phyloP scores from a whole-genome alignment of 768 basidiomycete species.

The Hydnomerulius pinastri region DNA sequence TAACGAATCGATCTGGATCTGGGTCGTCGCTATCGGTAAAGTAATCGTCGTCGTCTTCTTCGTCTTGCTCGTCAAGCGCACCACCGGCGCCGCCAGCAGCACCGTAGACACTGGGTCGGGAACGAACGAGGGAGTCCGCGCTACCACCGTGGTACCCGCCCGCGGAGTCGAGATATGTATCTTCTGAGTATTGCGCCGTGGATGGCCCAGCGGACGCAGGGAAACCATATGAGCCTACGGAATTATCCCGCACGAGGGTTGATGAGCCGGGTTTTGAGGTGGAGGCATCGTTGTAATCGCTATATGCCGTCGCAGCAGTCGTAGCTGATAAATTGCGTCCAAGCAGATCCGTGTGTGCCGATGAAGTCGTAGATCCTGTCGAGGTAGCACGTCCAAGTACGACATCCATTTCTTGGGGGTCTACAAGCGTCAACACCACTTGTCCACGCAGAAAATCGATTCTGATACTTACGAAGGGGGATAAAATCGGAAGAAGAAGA shows the following conservation, averaged over 20 bases:
- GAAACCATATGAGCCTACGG: slow-evolving; percentile 18
- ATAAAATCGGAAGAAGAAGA: slow-evolving; percentile 22
- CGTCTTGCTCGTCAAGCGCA: slow-evolving; percentile 25
- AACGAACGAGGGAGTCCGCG: slow-evolving; percentile 27
- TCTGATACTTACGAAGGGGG: slow-evolving; percentile 21
- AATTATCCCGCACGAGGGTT: slow-evolving; percentile 12
- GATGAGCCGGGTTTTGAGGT: slow-evolving; percentile 17
- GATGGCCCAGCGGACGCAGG: slow-evolving; percentile 27
- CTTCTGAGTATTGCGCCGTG: slow-evolving; percentile 17
- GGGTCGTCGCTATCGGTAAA: slow-evolving; percentile 58
- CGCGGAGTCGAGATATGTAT: slow-evolving; percentile 15
- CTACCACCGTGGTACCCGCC: slow-evolving; percentile 24
- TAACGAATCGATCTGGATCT: slow-evolving; percentile 77
- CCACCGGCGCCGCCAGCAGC: slow-evolving; percentile 15
- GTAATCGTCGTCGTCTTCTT: slow-evolving; percentile 30
- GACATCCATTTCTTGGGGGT: slow-evolving; percentile 18
- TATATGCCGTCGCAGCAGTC: slow-evolving; percentile 26
- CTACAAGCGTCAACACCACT: slow-evolving; percentile 4
- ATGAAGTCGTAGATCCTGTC: slow-evolving; percentile 30
- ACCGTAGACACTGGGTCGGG: slow-evolving; percentile 20
- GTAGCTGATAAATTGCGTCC: slow-evolving; percentile 27
- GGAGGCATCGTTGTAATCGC: slow-evolving; percentile 11
- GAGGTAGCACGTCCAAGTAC: slow-evolving; percentile 29
- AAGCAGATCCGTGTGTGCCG: slow-evolving; percentile 24
- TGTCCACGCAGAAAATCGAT: background rate